Evolutionary conservation across 331 rosid genomes (phyloP).

Genomic region (Saraca asoca): DNA sequence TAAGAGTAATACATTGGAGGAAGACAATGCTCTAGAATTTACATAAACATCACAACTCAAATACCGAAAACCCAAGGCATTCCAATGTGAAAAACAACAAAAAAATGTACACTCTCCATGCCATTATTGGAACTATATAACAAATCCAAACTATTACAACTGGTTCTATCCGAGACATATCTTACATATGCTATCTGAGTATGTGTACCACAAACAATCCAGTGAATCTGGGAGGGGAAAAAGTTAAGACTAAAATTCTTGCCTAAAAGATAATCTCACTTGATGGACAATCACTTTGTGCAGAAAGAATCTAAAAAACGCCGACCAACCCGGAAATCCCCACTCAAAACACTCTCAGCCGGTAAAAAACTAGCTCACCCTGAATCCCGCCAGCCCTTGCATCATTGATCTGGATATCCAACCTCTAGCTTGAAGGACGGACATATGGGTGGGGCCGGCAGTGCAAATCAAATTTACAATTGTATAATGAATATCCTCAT

Average conservation of each 20-base stretch:
- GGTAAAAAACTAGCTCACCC: conserved; percentile 40
- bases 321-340: conserved; percentile 59
- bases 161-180: conserved; percentile 54
- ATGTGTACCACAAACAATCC: conserved; percentile 63
- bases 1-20: no score
- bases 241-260: conserved; percentile 55
- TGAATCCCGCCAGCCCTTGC: conserved; percentile 51
- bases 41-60: no score
- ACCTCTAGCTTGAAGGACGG: conserved; percentile 20
- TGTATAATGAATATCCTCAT: conserved; percentile 39
- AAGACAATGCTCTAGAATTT: no score
- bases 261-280: conserved; percentile 66
- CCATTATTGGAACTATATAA: conserved; percentile 49
- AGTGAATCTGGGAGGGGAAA: conserved; percentile 50
- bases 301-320: conserved; percentile 75
- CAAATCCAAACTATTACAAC: conserved; percentile 59
- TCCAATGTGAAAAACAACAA: background rate
- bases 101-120: conserved; percentile 35
- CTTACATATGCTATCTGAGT: conserved; percentile 61
- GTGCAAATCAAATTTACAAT: conserved; percentile 52
- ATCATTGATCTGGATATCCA: conserved; percentile 32
- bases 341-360: conserved; percentile 40
- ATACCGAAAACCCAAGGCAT: conserved; percentile 15
- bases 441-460: conserved; percentile 28
- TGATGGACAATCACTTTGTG: conserved; percentile 66